Base-by-base conservation (phyloP, 306 rosid species). In the Sechiopsis laciniata region DNA sequence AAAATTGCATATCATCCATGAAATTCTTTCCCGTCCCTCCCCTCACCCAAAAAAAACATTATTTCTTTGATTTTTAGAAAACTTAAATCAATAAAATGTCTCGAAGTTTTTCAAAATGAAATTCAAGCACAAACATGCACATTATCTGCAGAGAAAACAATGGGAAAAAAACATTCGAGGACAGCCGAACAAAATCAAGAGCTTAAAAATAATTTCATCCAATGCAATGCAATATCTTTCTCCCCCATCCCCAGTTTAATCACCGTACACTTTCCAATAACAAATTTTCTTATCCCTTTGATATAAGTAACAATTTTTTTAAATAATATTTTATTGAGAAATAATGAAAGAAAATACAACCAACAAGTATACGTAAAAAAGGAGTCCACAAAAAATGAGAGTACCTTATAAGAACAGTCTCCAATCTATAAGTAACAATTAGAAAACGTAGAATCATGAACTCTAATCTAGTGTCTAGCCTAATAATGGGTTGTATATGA, bases 121-220 rank as follows among this genome's bases (percentile, higher is more conserved):
- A 66, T 42, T 55, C 55, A 66, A 60, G 42, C 66, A 60, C 45
- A 60, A 26, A 60, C 40, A 60, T 60, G 45, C 19, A 60, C 66
- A 12, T 60, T 22, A 60, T 14, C 17, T 13, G 26, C n/a, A 22
- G 66, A 60, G 66, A 60, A 24, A 58, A 58, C 63, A 22, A 21
- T 10, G 55, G 55, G 63, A 32, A 11, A 21, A 55, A 58, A 21
- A 58, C 14, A 58, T 2, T 52, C 16, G 19, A 19, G 12, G 35
- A 60, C 19, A 13, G 17, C 19, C 26, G 19, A 60, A 14, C 7
- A 58, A 60, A 60, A 60, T 35, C 40, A 60, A 26, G 9, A 26
- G 35, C 66, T 15, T 60, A 26, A 60, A 60, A 22, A 60, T 60
- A 60, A 60, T 26, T 26, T 26, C 66, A 60, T 60, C 17, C 5